Evolutionary conservation across 805 yeast genomes (phyloP).

Genomic region (Pichia scutulata): DNA sequence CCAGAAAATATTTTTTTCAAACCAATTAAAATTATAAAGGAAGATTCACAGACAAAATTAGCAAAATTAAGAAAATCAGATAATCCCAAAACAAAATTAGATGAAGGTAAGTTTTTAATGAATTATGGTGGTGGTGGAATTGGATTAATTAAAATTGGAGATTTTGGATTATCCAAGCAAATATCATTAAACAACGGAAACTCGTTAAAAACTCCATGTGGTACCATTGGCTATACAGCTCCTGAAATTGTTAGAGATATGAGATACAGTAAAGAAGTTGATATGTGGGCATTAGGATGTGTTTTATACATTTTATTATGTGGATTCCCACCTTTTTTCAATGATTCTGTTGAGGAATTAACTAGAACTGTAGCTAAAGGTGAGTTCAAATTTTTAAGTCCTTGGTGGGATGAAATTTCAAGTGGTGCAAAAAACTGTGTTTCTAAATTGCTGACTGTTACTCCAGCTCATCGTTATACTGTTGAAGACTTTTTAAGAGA

Average conservation of each 20-base stretch:
- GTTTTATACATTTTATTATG: constrained; percentile 87
- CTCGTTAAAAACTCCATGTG: constrained; percentile 90
- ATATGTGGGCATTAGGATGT: constrained; percentile 99
- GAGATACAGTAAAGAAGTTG: constrained; percentile 86
- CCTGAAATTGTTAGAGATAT: constrained; percentile 97
- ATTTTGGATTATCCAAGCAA: constrained; percentile 90
- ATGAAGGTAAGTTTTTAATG: constrained; percentile 79
- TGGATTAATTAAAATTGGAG: constrained; percentile 86
- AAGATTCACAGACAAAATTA: constrained; percentile 29
- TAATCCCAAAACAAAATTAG: constrained; percentile 61
- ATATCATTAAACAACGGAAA: constrained; percentile 62
- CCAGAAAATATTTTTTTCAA: constrained; percentile 70
- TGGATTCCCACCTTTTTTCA: constrained; percentile 97
- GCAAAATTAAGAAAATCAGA: constrained; percentile 50
- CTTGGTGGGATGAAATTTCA: constrained; percentile 88
- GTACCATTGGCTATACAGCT: constrained; percentile 97
- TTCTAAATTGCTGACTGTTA: constrained; percentile 58
- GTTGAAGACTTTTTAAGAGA: constrained; percentile 65
- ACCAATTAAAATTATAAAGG: constrained; percentile 41
- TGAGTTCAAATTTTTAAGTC: constrained; percentile 64
- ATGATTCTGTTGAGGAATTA: constrained; percentile 64
- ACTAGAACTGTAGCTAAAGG: constrained; percentile 78
- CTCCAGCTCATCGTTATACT: constrained; percentile 59
- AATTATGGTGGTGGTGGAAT: constrained; percentile 90
- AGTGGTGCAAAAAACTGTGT: constrained; percentile 64